Evolutionary conservation across 176 grass and related monocot species (phyloP).

Genomic region (Tuctoria greenei): DNA sequence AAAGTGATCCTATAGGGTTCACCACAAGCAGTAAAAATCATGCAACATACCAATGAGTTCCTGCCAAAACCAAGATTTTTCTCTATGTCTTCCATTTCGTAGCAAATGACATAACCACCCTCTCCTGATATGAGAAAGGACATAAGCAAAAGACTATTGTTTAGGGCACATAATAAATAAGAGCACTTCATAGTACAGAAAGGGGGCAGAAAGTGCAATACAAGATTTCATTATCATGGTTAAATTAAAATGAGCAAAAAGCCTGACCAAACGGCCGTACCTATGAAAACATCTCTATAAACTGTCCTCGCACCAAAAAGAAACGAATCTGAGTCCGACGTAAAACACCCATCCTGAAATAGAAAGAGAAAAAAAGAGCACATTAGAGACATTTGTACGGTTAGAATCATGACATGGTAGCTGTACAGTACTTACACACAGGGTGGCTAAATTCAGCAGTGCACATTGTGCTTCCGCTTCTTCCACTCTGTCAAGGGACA

Average conservation of each 20-base stretch:
- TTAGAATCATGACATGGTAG: neutral
- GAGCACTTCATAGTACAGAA: conserved; percentile 10
- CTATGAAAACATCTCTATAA: conserved; percentile 95
- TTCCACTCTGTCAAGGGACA: conserved; percentile 62
- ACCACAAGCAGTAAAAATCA: conserved; percentile 20
- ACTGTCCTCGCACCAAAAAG: conserved; percentile 93
- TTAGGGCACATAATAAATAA: conserved; percentile 29
- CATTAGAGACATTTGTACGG: conserved; percentile 17
- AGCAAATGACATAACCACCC: conserved; percentile 71
- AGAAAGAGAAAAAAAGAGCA: conserved; percentile 11
- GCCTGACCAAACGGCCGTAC: conserved; percentile 28
- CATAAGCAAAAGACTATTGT: conserved; percentile 30
- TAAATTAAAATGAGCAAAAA: conserved; percentile 12
- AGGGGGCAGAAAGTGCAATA: conserved; percentile 15
- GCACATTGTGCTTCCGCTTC: conserved; percentile 97
- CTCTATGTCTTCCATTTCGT: conserved; percentile 94
- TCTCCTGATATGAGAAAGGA: conserved; percentile 58
- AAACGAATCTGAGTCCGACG: conserved; percentile 85
- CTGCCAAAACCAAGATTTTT: conserved; percentile 84
- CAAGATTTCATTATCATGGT: neutral
- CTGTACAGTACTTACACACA: conserved; percentile 70
- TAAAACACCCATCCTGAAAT: conserved; percentile 92
- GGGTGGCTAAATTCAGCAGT: conserved; percentile 61
- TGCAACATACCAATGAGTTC: conserved; percentile 76
- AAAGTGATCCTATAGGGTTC: conserved; percentile 8